Percentiles rank a stretch among this genome's conserved stretches.
phyloP scores from a whole-genome alignment of 1,284 basidiomycete species.

The Ustilago shanxiensis region DNA sequence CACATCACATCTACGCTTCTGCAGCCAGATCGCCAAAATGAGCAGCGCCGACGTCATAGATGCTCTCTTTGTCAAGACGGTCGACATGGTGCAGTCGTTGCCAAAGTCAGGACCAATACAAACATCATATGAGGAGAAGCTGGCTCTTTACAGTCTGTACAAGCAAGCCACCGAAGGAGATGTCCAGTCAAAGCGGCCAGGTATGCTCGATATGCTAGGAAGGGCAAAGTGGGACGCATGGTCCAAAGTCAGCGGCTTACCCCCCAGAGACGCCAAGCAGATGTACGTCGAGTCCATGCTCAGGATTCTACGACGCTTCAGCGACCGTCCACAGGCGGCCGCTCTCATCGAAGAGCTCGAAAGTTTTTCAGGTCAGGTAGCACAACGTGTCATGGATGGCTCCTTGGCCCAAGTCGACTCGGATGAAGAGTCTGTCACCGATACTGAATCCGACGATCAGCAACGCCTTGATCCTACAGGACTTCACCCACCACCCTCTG shows the following conservation, averaged over 20 bases:
- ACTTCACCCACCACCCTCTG: slow-evolving; percentile 22
- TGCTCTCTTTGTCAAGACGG: slow-evolving; percentile 88
- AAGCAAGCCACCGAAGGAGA: slow-evolving; percentile 84
- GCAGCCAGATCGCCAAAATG: slow-evolving; percentile 40
- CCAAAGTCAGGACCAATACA: slow-evolving; percentile 96
- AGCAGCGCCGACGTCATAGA: slow-evolving; percentile 68
- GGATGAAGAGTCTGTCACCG: slow-evolving; percentile 41
- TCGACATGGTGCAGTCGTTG: slow-evolving; percentile 88
- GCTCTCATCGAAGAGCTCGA: slow-evolving; percentile 86
- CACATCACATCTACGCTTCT: background rate
- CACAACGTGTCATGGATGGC: slow-evolving; percentile 75
- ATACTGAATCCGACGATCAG: slow-evolving; percentile 37
- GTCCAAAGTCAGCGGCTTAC: slow-evolving; percentile 87
- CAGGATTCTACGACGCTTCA: slow-evolving; percentile 84
- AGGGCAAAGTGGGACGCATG: slow-evolving; percentile 98
- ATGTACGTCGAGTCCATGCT: slow-evolving; percentile 88
- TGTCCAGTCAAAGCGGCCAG: slow-evolving; percentile 82
- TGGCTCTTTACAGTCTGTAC: slow-evolving; percentile 81
- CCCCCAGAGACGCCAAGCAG: slow-evolving; percentile 85
- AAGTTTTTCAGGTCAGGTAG: slow-evolving; percentile 80
- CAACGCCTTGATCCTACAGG: slow-evolving; percentile 43
- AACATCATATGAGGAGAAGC: slow-evolving; percentile 95
- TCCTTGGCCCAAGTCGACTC: slow-evolving; percentile 45
- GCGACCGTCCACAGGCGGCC: slow-evolving; percentile 82
- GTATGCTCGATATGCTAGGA: slow-evolving; percentile 90